Evolutionary conservation across 495 filamentous ascomycete genomes (phyloP).

Genomic region (Rhizodiscina lignyota): DNA sequence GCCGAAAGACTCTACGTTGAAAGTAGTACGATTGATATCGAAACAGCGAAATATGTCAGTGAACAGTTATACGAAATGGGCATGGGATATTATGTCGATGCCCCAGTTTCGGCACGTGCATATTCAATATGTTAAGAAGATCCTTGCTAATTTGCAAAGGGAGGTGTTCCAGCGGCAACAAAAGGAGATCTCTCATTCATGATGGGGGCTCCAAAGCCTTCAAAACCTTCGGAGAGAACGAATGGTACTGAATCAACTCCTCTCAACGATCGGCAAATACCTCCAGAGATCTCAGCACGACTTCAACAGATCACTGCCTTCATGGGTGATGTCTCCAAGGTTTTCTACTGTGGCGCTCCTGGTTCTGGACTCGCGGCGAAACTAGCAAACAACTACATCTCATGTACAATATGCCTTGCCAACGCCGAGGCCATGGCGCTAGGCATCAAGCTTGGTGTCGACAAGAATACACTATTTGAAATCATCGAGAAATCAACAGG

Average conservation of each 20-base stretch:
- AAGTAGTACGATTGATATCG: background rate
- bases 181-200: background rate
- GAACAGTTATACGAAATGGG: background rate
- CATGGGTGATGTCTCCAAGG: constrained; percentile 24
- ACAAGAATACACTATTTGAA: constrained; percentile 27
- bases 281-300: no score
- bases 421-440: constrained; percentile 36
- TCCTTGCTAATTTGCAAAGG: no score
- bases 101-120: no score
- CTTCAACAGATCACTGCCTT: background rate
- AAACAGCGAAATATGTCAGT: background rate
- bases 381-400: constrained; percentile 38
- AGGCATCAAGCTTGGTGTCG: constrained; percentile 34
- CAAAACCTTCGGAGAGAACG: background rate
- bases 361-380: constrained; percentile 36
- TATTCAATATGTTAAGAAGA: no score
- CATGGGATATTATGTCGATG: background rate
- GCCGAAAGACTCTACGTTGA: background rate
- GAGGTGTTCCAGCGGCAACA: background rate
- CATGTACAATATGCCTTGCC: constrained; percentile 34
- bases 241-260: no score
- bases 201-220: background rate
- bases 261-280: no score
- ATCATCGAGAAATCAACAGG: constrained; percentile 33
- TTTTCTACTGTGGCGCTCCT: constrained; percentile 33